Evolutionary conservation across 179 eudicot species (phyloP).

Genomic region (Beta corolliflora): DNA sequence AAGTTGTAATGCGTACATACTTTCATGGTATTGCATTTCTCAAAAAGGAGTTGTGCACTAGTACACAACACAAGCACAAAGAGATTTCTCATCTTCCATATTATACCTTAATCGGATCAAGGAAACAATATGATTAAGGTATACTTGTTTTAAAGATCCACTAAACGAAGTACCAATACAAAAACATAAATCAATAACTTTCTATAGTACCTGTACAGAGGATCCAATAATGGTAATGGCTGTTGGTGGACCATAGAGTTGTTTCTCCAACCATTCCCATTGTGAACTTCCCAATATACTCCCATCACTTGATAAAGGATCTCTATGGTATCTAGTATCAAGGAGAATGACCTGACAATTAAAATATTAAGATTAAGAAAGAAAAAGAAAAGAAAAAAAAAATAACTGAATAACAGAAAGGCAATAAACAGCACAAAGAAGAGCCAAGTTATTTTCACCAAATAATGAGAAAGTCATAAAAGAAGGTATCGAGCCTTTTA

Average conservation of each 20-base stretch:
- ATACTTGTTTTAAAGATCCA: background rate
- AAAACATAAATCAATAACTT: background rate
- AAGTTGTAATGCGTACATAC: background rate
- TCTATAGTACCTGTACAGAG: conserved; percentile 60
- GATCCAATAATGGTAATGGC: conserved; percentile 68
- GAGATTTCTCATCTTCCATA: background rate
- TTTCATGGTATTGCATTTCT: background rate
- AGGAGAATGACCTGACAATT: conserved; percentile 59
- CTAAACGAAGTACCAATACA: background rate
- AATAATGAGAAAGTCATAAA: background rate
- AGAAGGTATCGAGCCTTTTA: background rate
- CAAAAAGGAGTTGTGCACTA: background rate
- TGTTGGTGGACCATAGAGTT: conserved; percentile 54
- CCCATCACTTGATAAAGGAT: conserved; percentile 67
- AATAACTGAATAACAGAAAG: background rate
- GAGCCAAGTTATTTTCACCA: background rate
- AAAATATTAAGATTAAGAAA: too few species aligned
- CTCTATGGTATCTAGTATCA: conserved; percentile 78
- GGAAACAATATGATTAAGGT: background rate
- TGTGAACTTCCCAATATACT: conserved; percentile 62
- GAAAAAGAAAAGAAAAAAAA: background rate
- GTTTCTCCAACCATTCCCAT: conserved; percentile 72
- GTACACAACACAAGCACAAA: background rate
- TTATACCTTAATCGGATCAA: background rate
- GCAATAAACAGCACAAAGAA: background rate